Percentiles rank a stretch among this genome's conserved stretches.
Evolutionary conservation across 1,139 yeast genomes (phyloP).

Genomic region (Candida sp.): DNA sequence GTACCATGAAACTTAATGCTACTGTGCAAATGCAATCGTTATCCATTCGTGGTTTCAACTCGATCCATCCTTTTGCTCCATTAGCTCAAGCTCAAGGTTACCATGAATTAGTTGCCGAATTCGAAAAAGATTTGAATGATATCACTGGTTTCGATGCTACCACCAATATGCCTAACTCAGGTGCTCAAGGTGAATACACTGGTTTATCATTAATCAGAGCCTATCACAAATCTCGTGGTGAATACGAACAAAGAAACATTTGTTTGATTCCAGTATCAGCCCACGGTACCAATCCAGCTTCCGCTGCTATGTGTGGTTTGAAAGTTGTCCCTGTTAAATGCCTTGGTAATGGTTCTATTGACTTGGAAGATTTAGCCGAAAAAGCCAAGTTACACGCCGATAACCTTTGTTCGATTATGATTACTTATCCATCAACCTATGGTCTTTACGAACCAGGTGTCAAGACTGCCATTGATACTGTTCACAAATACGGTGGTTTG

Average conservation of each 20-base stretch:
- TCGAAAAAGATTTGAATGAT: constrained; percentile 82
- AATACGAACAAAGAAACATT: constrained; percentile 65
- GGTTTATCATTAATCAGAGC: constrained; percentile 86
- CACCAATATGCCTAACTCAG: constrained; percentile 94
- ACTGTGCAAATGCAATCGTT: constrained; percentile 94
- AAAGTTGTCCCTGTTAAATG: constrained; percentile 94
- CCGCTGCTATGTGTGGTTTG: constrained; percentile 96
- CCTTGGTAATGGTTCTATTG: constrained; percentile 79
- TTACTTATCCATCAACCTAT: constrained; percentile 96
- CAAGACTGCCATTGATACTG: constrained; percentile 75
- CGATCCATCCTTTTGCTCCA: constrained; percentile 93
- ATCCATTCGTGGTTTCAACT: constrained; percentile 90
- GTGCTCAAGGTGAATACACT: constrained; percentile 98
- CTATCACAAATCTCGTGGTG: constrained; percentile 71
- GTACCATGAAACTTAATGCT: constrained; percentile 96
- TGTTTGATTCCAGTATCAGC: constrained; percentile 97
- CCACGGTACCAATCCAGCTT: constrained; percentile 98
- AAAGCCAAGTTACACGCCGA: constrained; percentile 72
- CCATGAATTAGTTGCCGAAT: constrained; percentile 65
- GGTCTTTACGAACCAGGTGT: constrained; percentile 96
- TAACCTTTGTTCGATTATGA: constrained; percentile 86
- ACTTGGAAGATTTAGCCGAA: constrained; percentile 65
- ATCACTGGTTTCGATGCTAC: constrained; percentile 96
- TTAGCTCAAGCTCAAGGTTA: constrained; percentile 84
- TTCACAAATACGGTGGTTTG: constrained; percentile 87